Evolutionary conservation across 2,329 filamentous ascomycete species (phyloP), one percentile per base, ranked within the genome.

Genomic region (Claviceps digitariae): DNA sequence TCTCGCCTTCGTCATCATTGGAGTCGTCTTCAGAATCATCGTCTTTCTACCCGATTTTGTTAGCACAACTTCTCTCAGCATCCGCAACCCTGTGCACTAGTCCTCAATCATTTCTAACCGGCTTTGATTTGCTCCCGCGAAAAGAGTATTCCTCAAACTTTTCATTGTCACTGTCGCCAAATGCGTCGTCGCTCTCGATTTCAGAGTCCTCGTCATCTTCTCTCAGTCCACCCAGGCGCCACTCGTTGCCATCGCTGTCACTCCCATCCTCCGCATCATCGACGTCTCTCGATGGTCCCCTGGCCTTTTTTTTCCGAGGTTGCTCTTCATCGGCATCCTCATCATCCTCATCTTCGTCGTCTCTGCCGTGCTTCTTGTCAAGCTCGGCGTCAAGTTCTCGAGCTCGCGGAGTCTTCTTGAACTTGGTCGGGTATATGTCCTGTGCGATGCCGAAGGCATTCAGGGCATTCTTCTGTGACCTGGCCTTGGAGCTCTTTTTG

Each of bases 81-180:
- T 41, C 13, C 9, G 15, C 7, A 20, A 31, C 13, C 9, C 4
- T 43, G 4, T n/a, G 1, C 2, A 50, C 46, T 31, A 12, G 48
- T 25, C 13, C 3, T 40, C 5, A 34, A 36, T 45, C 20, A 29
- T 58, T 58, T 49, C 62, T 56, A 50, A 52, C 50, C 34, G 66
- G 64, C 52, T 66, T 68, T 2, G 67, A 57, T 49, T 68, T 69
- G 61, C 72, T 75, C 12, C 76, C 77, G 1, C 75, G 62, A 56
- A 82, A 82, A 0, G 73, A 62, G 61, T 84, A 94, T 12, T 82
- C 87, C 58, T 89, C 82, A 59, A 95, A 94, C 57, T 77, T 79
- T 64, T 95, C 90, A 62, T 93, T 84, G 62, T 95, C 90, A 61
- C 87, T 93, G 58, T 87, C 84, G 3, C 89, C 87, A 74, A 95